Conservation (phyloP, 768 basidiomycete genomes). For the Boletus huronensis region DNA sequence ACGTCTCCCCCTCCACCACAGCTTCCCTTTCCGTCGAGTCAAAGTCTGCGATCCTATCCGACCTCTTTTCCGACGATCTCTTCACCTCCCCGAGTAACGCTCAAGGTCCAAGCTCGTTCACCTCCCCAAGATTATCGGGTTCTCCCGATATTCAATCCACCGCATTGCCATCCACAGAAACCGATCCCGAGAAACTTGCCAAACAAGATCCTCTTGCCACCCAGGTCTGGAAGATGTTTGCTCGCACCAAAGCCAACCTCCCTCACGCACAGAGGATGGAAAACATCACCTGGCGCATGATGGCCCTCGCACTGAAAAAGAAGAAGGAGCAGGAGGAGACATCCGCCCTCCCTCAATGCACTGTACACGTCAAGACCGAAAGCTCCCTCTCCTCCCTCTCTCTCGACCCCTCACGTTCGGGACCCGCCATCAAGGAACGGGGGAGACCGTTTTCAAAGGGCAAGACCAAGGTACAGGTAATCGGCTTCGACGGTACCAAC, state of each 20-base stretch:
- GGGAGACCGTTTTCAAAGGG: slow-evolving; percentile 80
- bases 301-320: slow-evolving; percentile 92
- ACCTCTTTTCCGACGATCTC: slow-evolving; percentile 69
- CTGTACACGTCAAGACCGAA: slow-evolving; percentile 25
- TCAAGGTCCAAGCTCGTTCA: slow-evolving; percentile 48
- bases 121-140: slow-evolving; percentile 63
- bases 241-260: slow-evolving; percentile 81
- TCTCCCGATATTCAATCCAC: slow-evolving; percentile 61
- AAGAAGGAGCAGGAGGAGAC: slow-evolving; percentile 68
- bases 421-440: slow-evolving; percentile 44
- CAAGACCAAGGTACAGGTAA: slow-evolving; percentile 70
- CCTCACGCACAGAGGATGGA: slow-evolving; percentile 97
- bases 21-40: slow-evolving; percentile 47
- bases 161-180: slow-evolving; percentile 40
- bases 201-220: slow-evolving; percentile 90
- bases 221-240: slow-evolving; percentile 97
- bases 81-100: slow-evolving; percentile 38
- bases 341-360: not conserved
- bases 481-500: slow-evolving; percentile 76
- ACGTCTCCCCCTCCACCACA: slow-evolving; percentile 41
- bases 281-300: slow-evolving; percentile 98
- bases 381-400: slow-evolving; percentile 1
- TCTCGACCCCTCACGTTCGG: slow-evolving; percentile 3
- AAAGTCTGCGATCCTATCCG: slow-evolving; percentile 62
- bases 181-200: slow-evolving; percentile 62